phyloP scores from a whole-genome alignment of 1,139 yeast species.

The Saccharomyces hybrid region DNA sequence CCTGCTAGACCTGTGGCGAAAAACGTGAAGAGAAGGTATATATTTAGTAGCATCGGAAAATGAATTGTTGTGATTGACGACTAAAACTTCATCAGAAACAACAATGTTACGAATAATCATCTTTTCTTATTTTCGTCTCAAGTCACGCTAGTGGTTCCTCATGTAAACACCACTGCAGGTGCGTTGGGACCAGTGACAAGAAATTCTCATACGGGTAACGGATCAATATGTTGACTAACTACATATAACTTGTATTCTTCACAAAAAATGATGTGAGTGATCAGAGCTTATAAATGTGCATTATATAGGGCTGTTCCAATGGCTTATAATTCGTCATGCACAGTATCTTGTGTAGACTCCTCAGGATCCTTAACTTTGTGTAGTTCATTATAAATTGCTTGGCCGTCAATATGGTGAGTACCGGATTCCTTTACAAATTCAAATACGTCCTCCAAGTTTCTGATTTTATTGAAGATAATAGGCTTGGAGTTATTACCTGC shows the following conservation, averaged over 20 bases:
- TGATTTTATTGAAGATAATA: conserved; percentile 56
- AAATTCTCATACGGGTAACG: not conserved
- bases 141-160: not conserved
- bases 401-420: conserved; percentile 49
- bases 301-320: not conserved
- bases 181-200: not conserved
- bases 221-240: too few species aligned
- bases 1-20: conserved; percentile 16
- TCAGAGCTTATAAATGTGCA: not conserved
- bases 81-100: not conserved
- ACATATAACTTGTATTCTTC: not conserved
- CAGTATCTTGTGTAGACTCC: not conserved
- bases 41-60: not conserved
- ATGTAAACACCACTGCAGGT: not conserved
- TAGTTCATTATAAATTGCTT: conserved; percentile 32
- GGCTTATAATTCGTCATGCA: not conserved
- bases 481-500: conserved; percentile 77
- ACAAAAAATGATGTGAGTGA: not conserved
- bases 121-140: not conserved
- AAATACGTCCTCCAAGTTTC: conserved; percentile 66
- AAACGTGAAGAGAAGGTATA: conserved; percentile 6
- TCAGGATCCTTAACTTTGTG: not conserved
- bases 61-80: not conserved
- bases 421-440: conserved; percentile 63
- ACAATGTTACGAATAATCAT: too few species aligned